These are phyloP conservation scores for Metschnikowia peoriensis DNA, from an alignment of 805 yeast genomes.

Conservation along the genomic window DNA sequence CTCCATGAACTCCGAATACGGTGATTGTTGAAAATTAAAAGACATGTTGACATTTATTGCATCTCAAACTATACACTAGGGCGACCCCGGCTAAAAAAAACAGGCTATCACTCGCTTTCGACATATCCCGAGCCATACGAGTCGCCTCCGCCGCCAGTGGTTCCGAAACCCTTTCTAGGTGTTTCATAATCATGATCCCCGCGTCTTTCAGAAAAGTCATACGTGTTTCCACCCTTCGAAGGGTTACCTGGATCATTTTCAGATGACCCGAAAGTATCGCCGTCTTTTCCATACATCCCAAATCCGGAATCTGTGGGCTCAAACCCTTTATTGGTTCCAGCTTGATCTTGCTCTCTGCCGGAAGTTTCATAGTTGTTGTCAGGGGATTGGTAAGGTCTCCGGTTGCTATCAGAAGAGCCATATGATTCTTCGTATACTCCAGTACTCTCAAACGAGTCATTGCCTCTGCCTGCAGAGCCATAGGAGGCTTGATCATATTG, in stretches of 20 bases:
- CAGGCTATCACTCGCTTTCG: not conserved
- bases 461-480: conserved; percentile 21
- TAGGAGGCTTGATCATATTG: conserved; percentile 18
- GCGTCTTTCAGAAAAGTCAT: conserved; percentile 22
- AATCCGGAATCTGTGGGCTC: not conserved
- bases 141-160: conserved; percentile 18
- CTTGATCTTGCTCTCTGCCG: not conserved
- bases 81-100: not conserved
- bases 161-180: conserved; percentile 20
- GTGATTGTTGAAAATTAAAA: too few species aligned
- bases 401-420: conserved; percentile 22
- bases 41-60: not conserved
- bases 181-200: conserved; percentile 6
- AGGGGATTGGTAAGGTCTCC: not conserved
- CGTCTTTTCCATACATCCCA: not conserved
- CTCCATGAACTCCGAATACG: too few species aligned
- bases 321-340: not conserved
- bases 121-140: conserved; percentile 14
- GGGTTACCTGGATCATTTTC: conserved; percentile 16
- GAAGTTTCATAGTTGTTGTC: not conserved
- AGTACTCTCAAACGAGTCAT: conserved; percentile 26
- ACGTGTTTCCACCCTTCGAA: conserved; percentile 12
- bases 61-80: not conserved
- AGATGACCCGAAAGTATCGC: conserved; percentile 22
- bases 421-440: conserved; percentile 16